Evolutionary conservation across 257 asterid species (phyloP).

Genomic region (Solanum etuberosum): DNA sequence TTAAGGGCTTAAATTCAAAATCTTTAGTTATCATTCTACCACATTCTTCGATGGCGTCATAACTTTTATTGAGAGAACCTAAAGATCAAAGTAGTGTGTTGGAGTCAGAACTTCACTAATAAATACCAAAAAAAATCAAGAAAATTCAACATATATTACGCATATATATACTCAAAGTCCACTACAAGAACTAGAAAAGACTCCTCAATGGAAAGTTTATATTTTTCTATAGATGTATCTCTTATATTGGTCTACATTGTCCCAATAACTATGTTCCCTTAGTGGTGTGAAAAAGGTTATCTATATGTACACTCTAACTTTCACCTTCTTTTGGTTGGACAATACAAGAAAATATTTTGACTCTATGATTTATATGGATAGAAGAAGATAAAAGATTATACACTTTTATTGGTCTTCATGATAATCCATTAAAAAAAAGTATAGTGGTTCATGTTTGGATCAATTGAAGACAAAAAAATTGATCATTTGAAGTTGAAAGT

Average conservation of each 20-base stretch:
- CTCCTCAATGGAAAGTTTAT: neutral
- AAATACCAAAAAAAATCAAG: neutral
- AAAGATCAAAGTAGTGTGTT: neutral
- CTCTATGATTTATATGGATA: neutral
- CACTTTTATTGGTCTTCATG: neutral
- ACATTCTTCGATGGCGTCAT: neutral
- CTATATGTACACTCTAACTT: neutral
- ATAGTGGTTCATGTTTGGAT: neutral
- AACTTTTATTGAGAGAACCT: neutral
- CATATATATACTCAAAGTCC: neutral
- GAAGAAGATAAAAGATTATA: neutral
- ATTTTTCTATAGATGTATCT: neutral
- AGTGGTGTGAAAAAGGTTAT: neutral
- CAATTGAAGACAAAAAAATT: neutral
- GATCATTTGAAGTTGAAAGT: neutral
- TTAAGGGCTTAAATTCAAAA: neutral
- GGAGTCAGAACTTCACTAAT: neutral
- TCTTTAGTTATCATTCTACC: neutral
- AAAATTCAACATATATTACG: neutral
- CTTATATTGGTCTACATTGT: neutral
- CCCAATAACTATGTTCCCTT: neutral
- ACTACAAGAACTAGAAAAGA: neutral
- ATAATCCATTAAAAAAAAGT: neutral
- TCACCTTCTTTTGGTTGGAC: neutral
- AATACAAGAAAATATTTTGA: neutral